phyloP scores from a whole-genome alignment of 768 basidiomycete genomes.

The Tricholoma sp. region DNA sequence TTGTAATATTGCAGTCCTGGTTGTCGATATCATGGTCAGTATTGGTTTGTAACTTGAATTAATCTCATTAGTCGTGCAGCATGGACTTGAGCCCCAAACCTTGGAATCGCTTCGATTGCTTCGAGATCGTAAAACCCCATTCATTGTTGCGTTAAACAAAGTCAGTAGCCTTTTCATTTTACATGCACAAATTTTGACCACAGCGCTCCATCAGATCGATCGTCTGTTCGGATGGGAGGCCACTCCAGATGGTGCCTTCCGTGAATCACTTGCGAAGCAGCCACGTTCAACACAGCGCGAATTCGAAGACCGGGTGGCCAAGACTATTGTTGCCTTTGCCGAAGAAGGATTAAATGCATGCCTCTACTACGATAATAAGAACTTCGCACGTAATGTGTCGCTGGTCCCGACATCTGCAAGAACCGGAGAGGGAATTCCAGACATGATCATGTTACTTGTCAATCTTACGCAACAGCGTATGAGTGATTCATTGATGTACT shows the following conservation, averaged over 20 bases:
- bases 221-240: slow-evolving; percentile 94
- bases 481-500: slow-evolving; percentile 97
- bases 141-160: slow-evolving; percentile 98
- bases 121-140: slow-evolving; percentile 91
- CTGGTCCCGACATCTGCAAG: slow-evolving; percentile 97
- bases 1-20: slow-evolving; percentile 98
- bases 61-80: slow-evolving; percentile 39
- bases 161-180: slow-evolving; percentile 28
- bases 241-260: slow-evolving; percentile 90
- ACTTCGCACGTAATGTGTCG: slow-evolving; percentile 88
- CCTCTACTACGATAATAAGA: slow-evolving; percentile 98
- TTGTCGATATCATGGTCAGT: slow-evolving; percentile 94
- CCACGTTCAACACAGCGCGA: slow-evolving; percentile 75
- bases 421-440: slow-evolving; percentile 97
- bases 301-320: slow-evolving; percentile 82
- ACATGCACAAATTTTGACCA: slow-evolving; percentile 1
- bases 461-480: slow-evolving; percentile 97
- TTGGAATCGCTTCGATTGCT: slow-evolving; percentile 92
- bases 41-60: neutral
- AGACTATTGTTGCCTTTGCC: slow-evolving; percentile 91
- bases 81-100: slow-evolving; percentile 97
- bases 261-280: slow-evolving; percentile 85
- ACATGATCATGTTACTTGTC: slow-evolving; percentile 98
- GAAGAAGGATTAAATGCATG: slow-evolving; percentile 95
- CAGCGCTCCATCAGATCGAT: slow-evolving; percentile 65